Evolutionary conservation across 1,139 yeast species (phyloP).

Genomic region (Geotrichum carabidarum): DNA sequence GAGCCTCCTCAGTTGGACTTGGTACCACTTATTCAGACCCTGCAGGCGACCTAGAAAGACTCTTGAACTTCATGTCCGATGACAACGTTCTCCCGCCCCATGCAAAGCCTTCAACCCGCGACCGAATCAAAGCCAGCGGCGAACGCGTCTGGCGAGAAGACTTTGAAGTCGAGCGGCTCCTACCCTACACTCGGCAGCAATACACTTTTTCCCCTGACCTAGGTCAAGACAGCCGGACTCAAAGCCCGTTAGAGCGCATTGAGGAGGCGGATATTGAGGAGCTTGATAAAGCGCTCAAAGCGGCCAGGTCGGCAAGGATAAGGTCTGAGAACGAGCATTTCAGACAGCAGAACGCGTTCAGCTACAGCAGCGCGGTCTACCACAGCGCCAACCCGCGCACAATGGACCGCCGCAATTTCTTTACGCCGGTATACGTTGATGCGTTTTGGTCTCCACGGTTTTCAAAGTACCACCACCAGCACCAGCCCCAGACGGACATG

Average conservation of each 20-base stretch:
- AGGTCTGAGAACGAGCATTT: constrained; percentile 44
- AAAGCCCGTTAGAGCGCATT: background rate
- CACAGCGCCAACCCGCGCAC: constrained; percentile 39
- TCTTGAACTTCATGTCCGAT: constrained; percentile 23
- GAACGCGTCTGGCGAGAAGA: constrained; percentile 19
- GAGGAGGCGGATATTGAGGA: constrained; percentile 22
- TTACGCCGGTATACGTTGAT: constrained; percentile 42
- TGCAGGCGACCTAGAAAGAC: constrained; percentile 21
- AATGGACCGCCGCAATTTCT: constrained; percentile 46
- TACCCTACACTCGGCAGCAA: constrained; percentile 18
- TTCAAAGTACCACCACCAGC: background rate
- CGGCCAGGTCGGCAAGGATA: constrained; percentile 43
- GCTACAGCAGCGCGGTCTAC: constrained; percentile 44
- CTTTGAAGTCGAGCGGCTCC: constrained; percentile 21
- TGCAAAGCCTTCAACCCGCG: constrained; percentile 9
- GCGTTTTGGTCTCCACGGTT: constrained; percentile 9
- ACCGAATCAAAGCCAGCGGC: constrained; percentile 12
- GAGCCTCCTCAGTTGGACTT: constrained; percentile 11
- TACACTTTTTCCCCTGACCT: no score
- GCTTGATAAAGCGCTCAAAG: constrained; percentile 42
- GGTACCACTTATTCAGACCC: background rate
- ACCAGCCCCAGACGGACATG: background rate
- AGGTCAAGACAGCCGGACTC: no score
- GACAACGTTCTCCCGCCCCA: constrained; percentile 10
- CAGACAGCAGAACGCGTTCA: constrained; percentile 50